Base-by-base conservation (phyloP, 2,329 filamentous ascomycete species). In the Fusarium sp. region DNA sequence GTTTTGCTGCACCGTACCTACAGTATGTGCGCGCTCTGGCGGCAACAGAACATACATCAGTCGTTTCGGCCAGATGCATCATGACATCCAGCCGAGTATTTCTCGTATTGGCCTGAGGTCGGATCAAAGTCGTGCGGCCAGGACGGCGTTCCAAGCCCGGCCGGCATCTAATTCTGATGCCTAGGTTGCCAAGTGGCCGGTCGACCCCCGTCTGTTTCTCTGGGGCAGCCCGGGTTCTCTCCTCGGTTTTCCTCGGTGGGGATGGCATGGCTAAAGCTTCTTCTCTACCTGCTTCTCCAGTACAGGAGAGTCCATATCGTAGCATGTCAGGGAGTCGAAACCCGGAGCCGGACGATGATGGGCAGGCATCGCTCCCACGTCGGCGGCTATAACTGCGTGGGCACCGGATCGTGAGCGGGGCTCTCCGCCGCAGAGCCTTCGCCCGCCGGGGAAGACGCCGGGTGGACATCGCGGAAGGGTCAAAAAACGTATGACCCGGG, bases 401-500 rank as follows among this genome's bases (percentile, higher is more conserved):
- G 65, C 56, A 67, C 67, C 52, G 63, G 65, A 70, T 73, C 65
- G 33, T 20, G 37, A 52, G 61, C 66, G 65, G 69, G 65, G 54
- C 38, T 40, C 37, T 52, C 61, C 62, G 64, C 58, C 59, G 37
- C 30, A 63, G 52, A 56, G 52, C 60, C 59, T 61, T 65, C 35
- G 33, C 67, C 67, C 66, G 45, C 45, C 45, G 45, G 69, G 67
- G 65, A 75, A 75, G 66, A 58, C 40, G 40, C 66, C 59, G 65
- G 35, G 54, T 68, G 66, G 58, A 52, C 47, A 63, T 71, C 43
- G 65, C 45, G 52, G 68, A 43, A 58, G 30, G 52, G 37, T n/a
- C 11, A 33, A 70, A 68, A 75, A 78, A 74, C 69, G 76, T 78
- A 78, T 78, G 76, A 78, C 76, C 52, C 66, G 57, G 54, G 63